Evolutionary conservation across 2,329 filamentous ascomycete species (phyloP).

Genomic region (Escovopsis sp.): DNA sequence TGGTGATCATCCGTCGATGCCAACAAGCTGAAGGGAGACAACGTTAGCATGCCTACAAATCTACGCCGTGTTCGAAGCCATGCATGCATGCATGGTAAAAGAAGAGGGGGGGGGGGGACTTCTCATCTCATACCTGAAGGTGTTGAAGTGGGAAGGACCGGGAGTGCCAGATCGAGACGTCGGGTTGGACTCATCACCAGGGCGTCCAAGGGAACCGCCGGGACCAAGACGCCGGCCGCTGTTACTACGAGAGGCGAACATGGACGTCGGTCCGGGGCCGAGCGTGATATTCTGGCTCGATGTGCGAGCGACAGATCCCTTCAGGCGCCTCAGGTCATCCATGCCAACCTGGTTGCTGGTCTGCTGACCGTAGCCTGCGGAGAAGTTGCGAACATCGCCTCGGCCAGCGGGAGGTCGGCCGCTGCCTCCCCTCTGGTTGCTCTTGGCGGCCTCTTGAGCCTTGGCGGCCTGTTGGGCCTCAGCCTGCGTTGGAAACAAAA

Average conservation of each 20-base stretch:
- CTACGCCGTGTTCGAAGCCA: constrained; percentile 1
- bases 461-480: constrained; percentile 69
- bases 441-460: constrained; percentile 55
- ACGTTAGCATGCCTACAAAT: constrained; percentile 3
- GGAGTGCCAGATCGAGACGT: constrained; percentile 87
- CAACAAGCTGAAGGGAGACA: constrained; percentile 25
- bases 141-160: constrained; percentile 59
- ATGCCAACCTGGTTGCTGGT: constrained; percentile 77
- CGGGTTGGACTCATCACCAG: constrained; percentile 70
- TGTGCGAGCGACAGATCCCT: constrained; percentile 42
- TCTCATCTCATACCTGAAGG: constrained; percentile 63
- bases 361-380: constrained; percentile 53
- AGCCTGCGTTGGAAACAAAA: constrained; percentile 26
- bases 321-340: constrained; percentile 81
- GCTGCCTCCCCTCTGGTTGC: constrained; percentile 50
- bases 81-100: no score
- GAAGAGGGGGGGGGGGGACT: no score
- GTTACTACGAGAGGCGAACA: constrained; percentile 81
- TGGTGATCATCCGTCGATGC: constrained; percentile 48
- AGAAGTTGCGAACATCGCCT: constrained; percentile 77
- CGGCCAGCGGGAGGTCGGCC: constrained; percentile 63
- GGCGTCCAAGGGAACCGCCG: constrained; percentile 55
- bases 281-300: constrained; percentile 51
- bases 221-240: constrained; percentile 73
- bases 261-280: constrained; percentile 55